These are phyloP conservation scores for Coffea humblotiana DNA, from an alignment of 305 asterid species.

Conservation along the genomic window DNA sequence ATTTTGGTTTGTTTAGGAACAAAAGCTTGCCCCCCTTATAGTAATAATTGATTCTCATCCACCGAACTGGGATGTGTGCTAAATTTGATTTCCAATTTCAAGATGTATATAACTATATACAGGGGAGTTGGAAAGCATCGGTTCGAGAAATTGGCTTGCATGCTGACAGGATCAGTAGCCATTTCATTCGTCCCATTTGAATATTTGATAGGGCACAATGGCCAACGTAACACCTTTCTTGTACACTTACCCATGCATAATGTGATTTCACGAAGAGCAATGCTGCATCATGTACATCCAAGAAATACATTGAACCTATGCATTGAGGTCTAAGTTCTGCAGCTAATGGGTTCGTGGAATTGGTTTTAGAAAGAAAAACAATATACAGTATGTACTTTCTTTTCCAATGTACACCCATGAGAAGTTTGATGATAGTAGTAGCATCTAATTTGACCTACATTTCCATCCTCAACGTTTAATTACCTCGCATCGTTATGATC, in stretches of 20 bases:
- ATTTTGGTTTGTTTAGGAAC: neutral
- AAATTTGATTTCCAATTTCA: neutral
- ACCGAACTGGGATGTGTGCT: neutral
- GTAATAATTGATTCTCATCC: neutral
- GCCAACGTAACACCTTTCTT: neutral
- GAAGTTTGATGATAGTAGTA: too few species aligned
- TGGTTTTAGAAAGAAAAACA: neutral
- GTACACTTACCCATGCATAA: too few species aligned
- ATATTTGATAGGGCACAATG: neutral
- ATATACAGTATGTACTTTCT: too few species aligned
- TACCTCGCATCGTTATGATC: too few species aligned
- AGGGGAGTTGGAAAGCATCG: neutral
- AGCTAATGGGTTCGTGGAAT: neutral
- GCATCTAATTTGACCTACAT: too few species aligned
- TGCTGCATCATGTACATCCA: neutral
- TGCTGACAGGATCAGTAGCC: slow-evolving; percentile 5
- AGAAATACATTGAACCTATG: neutral
- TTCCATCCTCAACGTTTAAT: too few species aligned
- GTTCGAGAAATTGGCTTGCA: neutral
- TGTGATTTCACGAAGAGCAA: neutral
- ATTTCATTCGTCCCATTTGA: neutral
- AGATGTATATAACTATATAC: neutral
- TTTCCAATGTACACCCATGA: too few species aligned
- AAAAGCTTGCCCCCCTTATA: neutral
- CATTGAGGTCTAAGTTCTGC: neutral